phyloP scores from a whole-genome alignment of 1,139 yeast species.

The Candida glucosophila region DNA sequence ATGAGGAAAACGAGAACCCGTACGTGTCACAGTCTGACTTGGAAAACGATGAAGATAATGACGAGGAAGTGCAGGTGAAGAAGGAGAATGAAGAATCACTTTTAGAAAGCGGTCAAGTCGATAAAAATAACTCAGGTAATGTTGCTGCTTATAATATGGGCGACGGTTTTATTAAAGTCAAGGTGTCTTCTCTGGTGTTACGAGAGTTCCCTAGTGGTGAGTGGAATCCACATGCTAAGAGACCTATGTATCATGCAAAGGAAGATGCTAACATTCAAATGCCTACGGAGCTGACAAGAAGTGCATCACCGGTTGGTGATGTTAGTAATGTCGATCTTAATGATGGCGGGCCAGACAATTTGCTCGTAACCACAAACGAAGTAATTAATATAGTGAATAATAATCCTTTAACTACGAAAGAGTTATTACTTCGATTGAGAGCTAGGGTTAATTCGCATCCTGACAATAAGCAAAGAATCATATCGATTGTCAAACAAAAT shows the following conservation, averaged over 20 bases:
- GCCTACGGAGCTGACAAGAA: conserved; percentile 32
- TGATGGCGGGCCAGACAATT: conserved; percentile 32
- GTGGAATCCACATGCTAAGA: conserved; percentile 67
- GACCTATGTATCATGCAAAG: conserved; percentile 16
- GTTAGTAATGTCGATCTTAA: conserved; percentile 17
- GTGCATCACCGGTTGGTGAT: conserved; percentile 14
- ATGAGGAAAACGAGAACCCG: conserved; percentile 61
- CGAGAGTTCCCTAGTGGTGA: conserved; percentile 69
- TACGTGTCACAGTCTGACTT: conserved; percentile 68
- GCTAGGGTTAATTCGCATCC: conserved; percentile 59
- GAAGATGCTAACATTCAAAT: conserved; percentile 12
- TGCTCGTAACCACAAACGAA: conserved; percentile 59
- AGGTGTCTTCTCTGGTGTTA: conserved; percentile 54
- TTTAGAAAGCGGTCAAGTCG: too few relatives aligned
- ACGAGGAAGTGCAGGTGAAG: conserved; percentile 29
- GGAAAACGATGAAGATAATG: conserved; percentile 45
- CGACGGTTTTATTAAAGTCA: conserved; percentile 60
- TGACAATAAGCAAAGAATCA: conserved; percentile 62
- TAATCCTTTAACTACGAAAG: conserved; percentile 60
- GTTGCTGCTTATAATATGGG: conserved; percentile 43
- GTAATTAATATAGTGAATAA: conserved; percentile 56
- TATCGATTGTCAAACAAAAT: conserved; percentile 58
- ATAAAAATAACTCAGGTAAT: conserved; percentile 10
- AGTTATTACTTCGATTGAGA: conserved; percentile 52
- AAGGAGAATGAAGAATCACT: conserved; percentile 33